These are phyloP conservation scores for Calycina herbarum DNA, from an alignment of 2,329 filamentous ascomycete genomes.

Conservation along the genomic window DNA sequence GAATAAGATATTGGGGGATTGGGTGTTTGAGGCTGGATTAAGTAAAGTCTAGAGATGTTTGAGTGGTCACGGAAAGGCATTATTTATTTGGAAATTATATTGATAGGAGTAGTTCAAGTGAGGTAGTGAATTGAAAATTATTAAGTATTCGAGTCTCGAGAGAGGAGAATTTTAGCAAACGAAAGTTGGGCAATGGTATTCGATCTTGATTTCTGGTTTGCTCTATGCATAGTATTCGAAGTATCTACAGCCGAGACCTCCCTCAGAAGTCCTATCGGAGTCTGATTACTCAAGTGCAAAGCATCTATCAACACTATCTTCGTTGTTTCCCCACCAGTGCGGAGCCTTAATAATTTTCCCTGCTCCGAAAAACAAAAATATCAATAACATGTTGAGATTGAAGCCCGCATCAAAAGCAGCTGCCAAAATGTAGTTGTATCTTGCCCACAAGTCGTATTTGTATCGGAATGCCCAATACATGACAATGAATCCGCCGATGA, in stretches of 20 bases:
- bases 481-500: conserved; percentile 60
- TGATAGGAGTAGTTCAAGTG: too few species aligned
- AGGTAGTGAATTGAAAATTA: too few species aligned
- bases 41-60: too few species aligned
- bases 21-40: too few species aligned
- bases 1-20: too few species aligned
- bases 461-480: conserved; percentile 60
- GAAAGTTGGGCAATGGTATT: too few species aligned
- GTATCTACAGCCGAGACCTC: background rate
- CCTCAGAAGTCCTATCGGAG: background rate
- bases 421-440: conserved; percentile 61
- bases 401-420: conserved; percentile 63
- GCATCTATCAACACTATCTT: conserved; percentile 55
- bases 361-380: conserved; percentile 60
- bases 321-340: conserved; percentile 63
- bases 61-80: too few species aligned
- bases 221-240: background rate
- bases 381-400: conserved; percentile 61
- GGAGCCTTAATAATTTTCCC: conserved; percentile 59
- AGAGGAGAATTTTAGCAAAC: too few species aligned
- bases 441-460: conserved; percentile 56
- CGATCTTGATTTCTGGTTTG: background rate
- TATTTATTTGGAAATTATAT: too few species aligned
- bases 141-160: too few species aligned
- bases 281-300: conserved; percentile 47